Conservation (phyloP, 2,329 filamentous ascomycete species). For the Fusarium nisikadoi region DNA sequence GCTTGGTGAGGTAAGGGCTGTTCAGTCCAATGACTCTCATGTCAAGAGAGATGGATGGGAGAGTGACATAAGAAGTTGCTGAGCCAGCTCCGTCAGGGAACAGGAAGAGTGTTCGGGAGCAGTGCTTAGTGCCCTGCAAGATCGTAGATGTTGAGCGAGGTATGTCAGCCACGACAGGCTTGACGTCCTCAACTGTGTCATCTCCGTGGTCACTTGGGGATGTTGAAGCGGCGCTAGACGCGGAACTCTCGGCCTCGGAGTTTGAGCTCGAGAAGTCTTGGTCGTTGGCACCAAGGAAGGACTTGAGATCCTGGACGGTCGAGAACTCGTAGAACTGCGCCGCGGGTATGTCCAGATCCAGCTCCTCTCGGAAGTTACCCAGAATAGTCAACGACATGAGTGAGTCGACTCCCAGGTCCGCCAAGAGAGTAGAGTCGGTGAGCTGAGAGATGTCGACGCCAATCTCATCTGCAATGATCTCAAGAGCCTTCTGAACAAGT, state of each 20-base stretch:
- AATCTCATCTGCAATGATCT: constrained; percentile 53
- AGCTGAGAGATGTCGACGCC: constrained; percentile 75
- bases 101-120: background rate
- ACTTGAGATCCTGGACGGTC: background rate
- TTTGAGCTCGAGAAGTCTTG: background rate
- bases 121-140: background rate
- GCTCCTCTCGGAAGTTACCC: constrained; percentile 64
- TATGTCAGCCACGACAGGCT: background rate
- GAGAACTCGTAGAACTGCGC: background rate
- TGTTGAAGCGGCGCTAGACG: background rate
- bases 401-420: constrained; percentile 69
- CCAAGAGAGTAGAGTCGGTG: constrained; percentile 59
- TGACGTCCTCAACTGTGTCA: background rate
- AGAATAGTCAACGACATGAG: constrained; percentile 67
- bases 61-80: background rate
- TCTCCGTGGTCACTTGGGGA: background rate
- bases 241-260: background rate
- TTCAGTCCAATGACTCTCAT: background rate
- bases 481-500: background rate
- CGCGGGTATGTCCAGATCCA: constrained; percentile 52
- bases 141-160: background rate
- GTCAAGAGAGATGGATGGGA: background rate
- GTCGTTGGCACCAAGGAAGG: background rate
- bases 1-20: background rate
- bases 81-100: background rate